These are phyloP conservation scores for Helianthus annuus DNA, from an alignment of 129 eudicot species.

Conservation along the genomic window DNA sequence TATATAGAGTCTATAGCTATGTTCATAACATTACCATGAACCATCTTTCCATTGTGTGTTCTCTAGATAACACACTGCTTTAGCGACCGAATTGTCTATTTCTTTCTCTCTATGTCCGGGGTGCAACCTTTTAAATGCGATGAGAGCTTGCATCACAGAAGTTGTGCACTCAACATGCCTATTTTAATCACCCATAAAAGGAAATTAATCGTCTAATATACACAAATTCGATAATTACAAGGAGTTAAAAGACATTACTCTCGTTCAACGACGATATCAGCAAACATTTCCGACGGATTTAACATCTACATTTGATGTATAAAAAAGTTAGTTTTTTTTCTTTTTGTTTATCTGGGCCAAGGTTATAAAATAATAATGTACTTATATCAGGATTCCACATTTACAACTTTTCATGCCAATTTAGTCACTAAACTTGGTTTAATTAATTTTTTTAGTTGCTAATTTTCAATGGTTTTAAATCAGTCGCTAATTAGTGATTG, in stretches of 20 bases:
- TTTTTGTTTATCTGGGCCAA: too few species aligned
- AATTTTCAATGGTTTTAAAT: too few species aligned
- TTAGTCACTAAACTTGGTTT: too few species aligned
- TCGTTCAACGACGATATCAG: slow-evolving; percentile 58
- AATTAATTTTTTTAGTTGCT: too few species aligned
- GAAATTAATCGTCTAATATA: background rate
- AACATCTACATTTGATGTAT: slow-evolving; percentile 29
- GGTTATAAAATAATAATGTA: too few species aligned
- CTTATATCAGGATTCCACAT: too few species aligned
- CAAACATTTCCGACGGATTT: slow-evolving; percentile 69
- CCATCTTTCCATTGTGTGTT: slow-evolving; percentile 56
- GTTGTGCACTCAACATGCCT: slow-evolving; percentile 62
- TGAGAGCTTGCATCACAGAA: slow-evolving; percentile 54
- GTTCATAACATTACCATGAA: slow-evolving; percentile 47
- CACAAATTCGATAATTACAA: background rate
- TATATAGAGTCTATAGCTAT: background rate
- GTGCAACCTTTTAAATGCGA: slow-evolving; percentile 49
- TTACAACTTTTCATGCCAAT: too few species aligned
- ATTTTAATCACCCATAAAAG: background rate
- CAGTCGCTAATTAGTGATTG: too few species aligned
- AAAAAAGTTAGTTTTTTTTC: background rate
- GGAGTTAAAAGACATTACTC: slow-evolving; percentile 39
- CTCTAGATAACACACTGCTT: slow-evolving; percentile 51
- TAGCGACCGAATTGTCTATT: slow-evolving; percentile 43
- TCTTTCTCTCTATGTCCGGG: slow-evolving; percentile 53